Conservation (phyloP, 371 early-diverging fungal genomes). For the Thermomucor indicae-seudaticae region DNA sequence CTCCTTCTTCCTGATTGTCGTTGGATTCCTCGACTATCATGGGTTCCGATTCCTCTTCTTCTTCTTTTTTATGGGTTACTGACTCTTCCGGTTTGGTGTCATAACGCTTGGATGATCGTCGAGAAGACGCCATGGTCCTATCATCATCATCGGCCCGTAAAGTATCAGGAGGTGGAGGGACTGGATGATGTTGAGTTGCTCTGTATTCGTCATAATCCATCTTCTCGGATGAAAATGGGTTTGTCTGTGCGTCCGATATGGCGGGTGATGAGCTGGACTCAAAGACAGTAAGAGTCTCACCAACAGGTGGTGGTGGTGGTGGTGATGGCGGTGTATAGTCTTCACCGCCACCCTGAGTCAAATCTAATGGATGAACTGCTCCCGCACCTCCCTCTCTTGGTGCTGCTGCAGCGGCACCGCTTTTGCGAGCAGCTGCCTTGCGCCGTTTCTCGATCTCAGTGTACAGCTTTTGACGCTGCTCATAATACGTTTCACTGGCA, state of each 20-base stretch:
- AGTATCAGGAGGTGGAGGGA: background rate
- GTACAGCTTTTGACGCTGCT: conserved; percentile 6
- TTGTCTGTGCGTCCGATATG: background rate
- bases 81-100: too few species aligned
- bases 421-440: background rate
- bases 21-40: too few species aligned
- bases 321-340: conserved; percentile 8
- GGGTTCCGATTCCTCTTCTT: background rate
- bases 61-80: too few species aligned
- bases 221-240: conserved; percentile 6
- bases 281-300: too few species aligned
- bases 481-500: conserved; percentile 3
- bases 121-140: too few species aligned
- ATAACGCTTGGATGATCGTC: too few species aligned
- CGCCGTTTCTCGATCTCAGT: conserved; percentile 8
- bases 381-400: background rate
- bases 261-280: background rate
- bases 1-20: too few species aligned
- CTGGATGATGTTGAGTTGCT: background rate
- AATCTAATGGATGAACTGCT: conserved; percentile 12
- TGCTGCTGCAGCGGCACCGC: background rate
- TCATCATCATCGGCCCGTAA: background rate
- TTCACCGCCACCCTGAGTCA: background rate
- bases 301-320: background rate
- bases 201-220: conserved; percentile 8